Evolutionary conservation across 2,329 filamentous ascomycete species (phyloP).

Genomic region (Fusarium buharicum): DNA sequence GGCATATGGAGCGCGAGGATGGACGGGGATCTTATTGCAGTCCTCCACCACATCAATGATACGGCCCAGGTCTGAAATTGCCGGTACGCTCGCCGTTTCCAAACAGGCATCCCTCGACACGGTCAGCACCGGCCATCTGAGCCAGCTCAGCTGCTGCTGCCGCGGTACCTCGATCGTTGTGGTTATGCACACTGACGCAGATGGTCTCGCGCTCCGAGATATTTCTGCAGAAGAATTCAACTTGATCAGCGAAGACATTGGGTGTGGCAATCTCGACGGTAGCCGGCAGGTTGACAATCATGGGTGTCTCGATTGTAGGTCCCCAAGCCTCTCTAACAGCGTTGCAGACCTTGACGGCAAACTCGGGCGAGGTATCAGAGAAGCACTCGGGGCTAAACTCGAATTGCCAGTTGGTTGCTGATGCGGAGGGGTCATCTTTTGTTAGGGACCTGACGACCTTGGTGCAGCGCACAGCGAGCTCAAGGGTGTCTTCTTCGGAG

Average conservation of each 20-base stretch:
- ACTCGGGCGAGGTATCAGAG: slow-evolving; percentile 89
- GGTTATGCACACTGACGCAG: slow-evolving; percentile 83
- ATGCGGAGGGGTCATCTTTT: slow-evolving; percentile 74
- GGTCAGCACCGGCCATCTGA: slow-evolving; percentile 95
- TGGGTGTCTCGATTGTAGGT: slow-evolving; percentile 78
- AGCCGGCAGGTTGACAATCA: slow-evolving; percentile 97
- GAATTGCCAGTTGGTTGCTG: slow-evolving; percentile 76
- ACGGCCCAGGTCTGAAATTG: slow-evolving; percentile 88
- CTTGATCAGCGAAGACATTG: slow-evolving; percentile 95
- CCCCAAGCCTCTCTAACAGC: slow-evolving; percentile 96
- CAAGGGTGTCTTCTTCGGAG: slow-evolving; percentile 82
- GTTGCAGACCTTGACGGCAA: slow-evolving; percentile 83
- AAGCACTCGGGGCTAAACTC: slow-evolving; percentile 91
- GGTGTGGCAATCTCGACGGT: slow-evolving; percentile 96
- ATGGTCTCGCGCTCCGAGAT: slow-evolving; percentile 88
- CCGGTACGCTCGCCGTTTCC: slow-evolving; percentile 96
- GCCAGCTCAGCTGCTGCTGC: slow-evolving; percentile 90
- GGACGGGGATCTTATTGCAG: slow-evolving; percentile 94
- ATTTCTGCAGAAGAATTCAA: slow-evolving; percentile 92
- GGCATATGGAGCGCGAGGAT: no score
- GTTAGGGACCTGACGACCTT: slow-evolving; percentile 89
- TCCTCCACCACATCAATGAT: slow-evolving; percentile 91
- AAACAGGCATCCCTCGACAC: slow-evolving; percentile 91
- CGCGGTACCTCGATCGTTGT: slow-evolving; percentile 93
- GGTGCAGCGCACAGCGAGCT: slow-evolving; percentile 85